Evolutionary conservation across 2,329 filamentous ascomycete species (phyloP), one percentile per base, ranked within the genome.

Genomic region (Fusarium sp.): DNA sequence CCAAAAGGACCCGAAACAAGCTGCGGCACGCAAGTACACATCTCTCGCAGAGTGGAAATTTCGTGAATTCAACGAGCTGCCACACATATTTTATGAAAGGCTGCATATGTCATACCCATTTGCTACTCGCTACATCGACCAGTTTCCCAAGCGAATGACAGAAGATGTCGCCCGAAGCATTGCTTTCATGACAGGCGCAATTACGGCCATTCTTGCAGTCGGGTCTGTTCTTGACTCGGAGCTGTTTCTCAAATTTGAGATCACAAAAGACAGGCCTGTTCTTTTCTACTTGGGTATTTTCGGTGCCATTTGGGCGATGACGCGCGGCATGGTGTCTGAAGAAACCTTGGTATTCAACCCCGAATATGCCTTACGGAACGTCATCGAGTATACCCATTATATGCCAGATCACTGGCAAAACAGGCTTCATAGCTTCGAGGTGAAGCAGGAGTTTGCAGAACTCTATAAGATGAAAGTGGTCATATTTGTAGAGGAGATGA

Each of bases 1-100:
- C 72, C 93, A 97, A 76, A 96, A 93, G 71, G 96, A 97, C 61
- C 94, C 92, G 1, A 88, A 93, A 61, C 85, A 97, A 33, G 90
- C 91, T n/a, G 89, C 92, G 9, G 74, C 76, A 14, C 88, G 95
- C 36, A 89, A 93, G 65, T 99, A 97, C 72, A 98, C 94, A 0
- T 91, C 93, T 1, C 84, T 97, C 46, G 95, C 95, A 0, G 91
- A 97, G 73, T 99, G 95, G 95, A 98, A 97, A 70, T 97, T 99
- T 63, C 89, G 95, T 43, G 94, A 98, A 73, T 99, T 98, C 82
- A 99, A 99, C 70, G 95, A 99, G 75, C 82, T 99, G 1, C 89
- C 90, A 53, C 95, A 99, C 75, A 82, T 98, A 3, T 99, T 98
- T 70, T 86, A 93, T 57, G 91, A 94, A 63, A 88, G 95, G 17